Evolutionary conservation across 345 rosid species (phyloP).

Genomic region (Citrus unshiu): DNA sequence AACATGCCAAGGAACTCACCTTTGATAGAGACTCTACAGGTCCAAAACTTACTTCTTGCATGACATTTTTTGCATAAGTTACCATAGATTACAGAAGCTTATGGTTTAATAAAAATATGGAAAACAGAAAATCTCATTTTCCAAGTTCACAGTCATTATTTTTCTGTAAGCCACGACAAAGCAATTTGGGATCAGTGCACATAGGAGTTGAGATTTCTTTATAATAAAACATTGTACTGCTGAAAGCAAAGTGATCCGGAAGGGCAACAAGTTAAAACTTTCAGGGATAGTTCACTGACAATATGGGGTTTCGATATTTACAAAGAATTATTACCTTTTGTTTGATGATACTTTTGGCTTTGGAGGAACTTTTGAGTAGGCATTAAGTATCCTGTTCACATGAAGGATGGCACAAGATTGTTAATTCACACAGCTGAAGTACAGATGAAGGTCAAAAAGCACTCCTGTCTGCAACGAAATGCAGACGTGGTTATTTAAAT

Average conservation of each 20-base stretch:
- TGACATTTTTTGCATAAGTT: background rate
- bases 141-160: background rate
- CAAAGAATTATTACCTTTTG: conserved; percentile 38
- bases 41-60: background rate
- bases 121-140: background rate
- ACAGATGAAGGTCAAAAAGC: background rate
- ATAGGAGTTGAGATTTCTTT: too few species aligned
- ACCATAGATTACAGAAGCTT: background rate
- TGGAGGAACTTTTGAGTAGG: conserved; percentile 58
- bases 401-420: conserved; percentile 6
- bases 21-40: background rate
- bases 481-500: background rate
- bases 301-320: background rate
- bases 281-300: background rate
- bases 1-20: background rate
- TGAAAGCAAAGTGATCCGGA: background rate
- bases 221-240: background rate
- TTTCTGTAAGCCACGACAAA: background rate
- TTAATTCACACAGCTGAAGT: conserved; percentile 1
- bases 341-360: conserved; percentile 43
- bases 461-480: background rate
- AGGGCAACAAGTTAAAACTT: background rate
- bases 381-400: conserved; percentile 50
- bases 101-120: background rate
- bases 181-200: background rate